Percentiles rank a stretch among this genome's conserved stretches.
Conservation (phyloP, 2,329 filamentous ascomycete genomes). For the Gaeumannomyces tritici region DNA sequence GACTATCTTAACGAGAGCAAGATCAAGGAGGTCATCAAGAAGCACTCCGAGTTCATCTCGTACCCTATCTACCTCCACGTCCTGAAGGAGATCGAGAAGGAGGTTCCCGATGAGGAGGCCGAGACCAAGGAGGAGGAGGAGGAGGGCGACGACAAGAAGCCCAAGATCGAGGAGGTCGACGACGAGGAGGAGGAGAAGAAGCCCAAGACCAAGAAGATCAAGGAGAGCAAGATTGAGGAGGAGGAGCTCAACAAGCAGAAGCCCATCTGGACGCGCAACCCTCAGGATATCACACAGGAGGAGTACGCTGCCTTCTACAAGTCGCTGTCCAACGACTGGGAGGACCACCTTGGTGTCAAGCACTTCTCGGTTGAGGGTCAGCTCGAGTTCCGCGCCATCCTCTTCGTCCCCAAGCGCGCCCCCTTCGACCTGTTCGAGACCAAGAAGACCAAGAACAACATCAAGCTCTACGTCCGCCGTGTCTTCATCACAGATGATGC, state of each 20-base stretch:
- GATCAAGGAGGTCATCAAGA: slow-evolving; percentile 99
- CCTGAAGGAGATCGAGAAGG: slow-evolving; percentile 96
- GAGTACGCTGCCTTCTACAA: slow-evolving; percentile 99
- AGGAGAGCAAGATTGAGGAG: slow-evolving; percentile 97
- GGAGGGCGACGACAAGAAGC: slow-evolving; percentile 85
- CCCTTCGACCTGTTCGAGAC: slow-evolving; percentile 99
- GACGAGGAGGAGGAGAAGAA: slow-evolving; percentile 81
- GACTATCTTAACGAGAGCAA: slow-evolving; percentile 98
- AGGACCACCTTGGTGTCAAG: slow-evolving; percentile 99
- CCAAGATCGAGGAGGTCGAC: slow-evolving; percentile 88
- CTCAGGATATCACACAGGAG: slow-evolving; percentile 86
- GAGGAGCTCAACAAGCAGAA: slow-evolving; percentile 99
- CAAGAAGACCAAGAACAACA: slow-evolving; percentile 99
- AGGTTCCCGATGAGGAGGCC: slow-evolving; percentile 93
- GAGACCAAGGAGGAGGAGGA: slow-evolving; percentile 64
- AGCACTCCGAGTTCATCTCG: slow-evolving; percentile 99
- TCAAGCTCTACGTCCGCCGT: slow-evolving; percentile 99
- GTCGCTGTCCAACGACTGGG: slow-evolving; percentile 99
- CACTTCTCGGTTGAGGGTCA: slow-evolving; percentile 99
- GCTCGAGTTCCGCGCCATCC: slow-evolving; percentile 99
- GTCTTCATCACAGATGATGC: slow-evolving; percentile 99
- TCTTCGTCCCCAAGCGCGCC: slow-evolving; percentile 98
- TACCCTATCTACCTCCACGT: slow-evolving; percentile 99
- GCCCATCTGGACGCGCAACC: slow-evolving; percentile 99
- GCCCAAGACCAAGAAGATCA: slow-evolving; percentile 98